These are phyloP conservation scores for Pisolithus tinctorius DNA, from an alignment of 768 basidiomycete species.

Conservation along the genomic window DNA sequence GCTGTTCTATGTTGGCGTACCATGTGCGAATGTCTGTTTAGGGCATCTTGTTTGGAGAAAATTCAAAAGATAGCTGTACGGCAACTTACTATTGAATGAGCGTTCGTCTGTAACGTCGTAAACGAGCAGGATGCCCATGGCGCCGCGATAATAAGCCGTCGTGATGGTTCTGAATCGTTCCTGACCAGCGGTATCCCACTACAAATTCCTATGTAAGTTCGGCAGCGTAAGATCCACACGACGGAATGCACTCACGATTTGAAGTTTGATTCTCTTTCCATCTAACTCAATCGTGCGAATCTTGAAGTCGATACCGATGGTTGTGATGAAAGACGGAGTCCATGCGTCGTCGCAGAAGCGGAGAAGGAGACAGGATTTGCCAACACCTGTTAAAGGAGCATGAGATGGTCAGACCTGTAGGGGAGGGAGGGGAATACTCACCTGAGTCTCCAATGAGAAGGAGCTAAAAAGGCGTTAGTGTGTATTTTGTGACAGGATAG, in stretches of 20 bases:
- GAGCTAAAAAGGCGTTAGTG: conserved; percentile 42
- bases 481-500: neutral
- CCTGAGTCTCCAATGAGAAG: conserved; percentile 96
- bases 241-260: conserved; percentile 56
- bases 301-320: conserved; percentile 99
- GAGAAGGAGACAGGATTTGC: conserved; percentile 89
- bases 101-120: conserved; percentile 95
- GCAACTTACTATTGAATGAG: conserved; percentile 87
- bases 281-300: conserved; percentile 39
- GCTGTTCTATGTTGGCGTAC: conserved; percentile 97
- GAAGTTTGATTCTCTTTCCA: conserved; percentile 97
- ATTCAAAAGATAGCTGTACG: conserved; percentile 9
- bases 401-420: neutral
- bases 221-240: neutral
- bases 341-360: conserved; percentile 99
- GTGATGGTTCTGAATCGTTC: conserved; percentile 99
- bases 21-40: conserved; percentile 90
- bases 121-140: conserved; percentile 96
- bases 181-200: conserved; percentile 99
- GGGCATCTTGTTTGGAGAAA: neutral
- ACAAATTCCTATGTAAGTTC: neutral
- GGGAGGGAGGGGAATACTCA: conserved; percentile 18
- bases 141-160: conserved; percentile 97
- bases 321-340: conserved; percentile 99
- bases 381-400: conserved; percentile 55